Evolutionary conservation across 306 rosid genomes (phyloP).

Genomic region (Alnus glutinosa): DNA sequence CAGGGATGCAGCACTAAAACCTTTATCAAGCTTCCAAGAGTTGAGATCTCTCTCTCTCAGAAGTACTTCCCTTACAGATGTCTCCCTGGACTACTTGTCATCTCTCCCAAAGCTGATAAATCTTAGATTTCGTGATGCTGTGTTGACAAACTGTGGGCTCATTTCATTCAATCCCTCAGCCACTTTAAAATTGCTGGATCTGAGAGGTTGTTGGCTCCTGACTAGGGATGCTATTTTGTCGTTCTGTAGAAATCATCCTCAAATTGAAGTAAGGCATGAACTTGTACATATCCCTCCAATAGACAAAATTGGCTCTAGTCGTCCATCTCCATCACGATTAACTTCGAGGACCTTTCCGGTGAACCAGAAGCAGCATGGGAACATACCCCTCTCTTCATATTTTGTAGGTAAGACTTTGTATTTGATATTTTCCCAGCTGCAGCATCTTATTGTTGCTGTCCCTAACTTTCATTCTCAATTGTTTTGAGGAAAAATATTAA

Average conservation of each 20-base stretch:
- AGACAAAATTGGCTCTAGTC: constrained; percentile 31
- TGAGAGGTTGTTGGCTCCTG: constrained; percentile 91
- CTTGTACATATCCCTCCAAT: constrained; percentile 37
- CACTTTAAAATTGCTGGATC: constrained; percentile 59
- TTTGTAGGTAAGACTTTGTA: constrained; percentile 53
- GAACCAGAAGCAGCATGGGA: constrained; percentile 39
- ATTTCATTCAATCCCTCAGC: constrained; percentile 53
- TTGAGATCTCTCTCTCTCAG: constrained; percentile 56
- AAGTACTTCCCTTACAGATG: constrained; percentile 65
- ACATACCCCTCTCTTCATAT: constrained; percentile 34
- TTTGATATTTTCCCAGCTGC: neutral
- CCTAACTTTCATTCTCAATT: constrained; percentile 28
- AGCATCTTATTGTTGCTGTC: neutral
- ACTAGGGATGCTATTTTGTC: constrained; percentile 48
- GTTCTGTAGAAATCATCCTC: constrained; percentile 64
- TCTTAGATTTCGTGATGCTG: constrained; percentile 63
- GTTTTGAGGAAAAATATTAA: constrained; percentile 15
- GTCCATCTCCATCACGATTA: constrained; percentile 43
- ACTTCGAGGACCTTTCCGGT: constrained; percentile 39
- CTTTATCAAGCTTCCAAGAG: constrained; percentile 57
- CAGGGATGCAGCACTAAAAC: constrained; percentile 50
- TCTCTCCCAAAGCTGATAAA: constrained; percentile 63
- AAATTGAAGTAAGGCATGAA: constrained; percentile 70
- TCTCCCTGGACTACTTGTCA: constrained; percentile 57
- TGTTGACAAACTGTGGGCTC: constrained; percentile 71